Conservation (phyloP, 2,329 filamentous ascomycete genomes). For the Fusarium denticulatum region DNA sequence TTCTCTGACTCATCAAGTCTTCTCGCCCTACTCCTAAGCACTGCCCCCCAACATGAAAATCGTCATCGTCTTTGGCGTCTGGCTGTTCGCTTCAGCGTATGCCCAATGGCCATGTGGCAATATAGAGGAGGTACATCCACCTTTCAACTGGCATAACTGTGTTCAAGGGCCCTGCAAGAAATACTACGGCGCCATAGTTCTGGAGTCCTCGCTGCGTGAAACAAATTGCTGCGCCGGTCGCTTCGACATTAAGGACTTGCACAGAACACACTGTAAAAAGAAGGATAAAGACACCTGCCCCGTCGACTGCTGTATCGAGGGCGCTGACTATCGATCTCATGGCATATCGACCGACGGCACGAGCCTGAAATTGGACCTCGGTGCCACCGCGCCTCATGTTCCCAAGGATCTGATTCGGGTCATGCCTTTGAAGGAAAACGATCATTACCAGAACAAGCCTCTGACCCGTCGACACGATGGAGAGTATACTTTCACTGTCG, state of each 20-base stretch:
- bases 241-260: not conserved
- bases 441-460: slow-evolving; percentile 70
- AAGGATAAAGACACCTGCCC: not conserved
- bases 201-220: not conserved
- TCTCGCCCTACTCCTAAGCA: not conserved
- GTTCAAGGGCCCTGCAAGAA: not conserved
- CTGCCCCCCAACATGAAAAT: not conserved
- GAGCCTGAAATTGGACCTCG: slow-evolving; percentile 64
- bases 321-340: slow-evolving; percentile 61
- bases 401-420: slow-evolving; percentile 63
- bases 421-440: slow-evolving; percentile 70
- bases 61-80: not conserved
- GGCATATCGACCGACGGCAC: slow-evolving; percentile 62
- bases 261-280: not conserved
- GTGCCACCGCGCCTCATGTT: slow-evolving; percentile 59
- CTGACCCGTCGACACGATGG: slow-evolving; percentile 57
- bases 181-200: not conserved
- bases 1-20: not conserved
- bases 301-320: slow-evolving; percentile 58
- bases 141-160: not conserved
- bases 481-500: slow-evolving; percentile 77
- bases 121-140: not conserved
- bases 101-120: not conserved
- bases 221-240: not conserved
- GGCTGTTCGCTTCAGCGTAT: not conserved